Percentiles rank a stretch among this genome's conserved stretches.
These are phyloP conservation scores for Suhomyces vadensis DNA, from an alignment of 805 yeast genomes.

Conservation along the genomic window DNA sequence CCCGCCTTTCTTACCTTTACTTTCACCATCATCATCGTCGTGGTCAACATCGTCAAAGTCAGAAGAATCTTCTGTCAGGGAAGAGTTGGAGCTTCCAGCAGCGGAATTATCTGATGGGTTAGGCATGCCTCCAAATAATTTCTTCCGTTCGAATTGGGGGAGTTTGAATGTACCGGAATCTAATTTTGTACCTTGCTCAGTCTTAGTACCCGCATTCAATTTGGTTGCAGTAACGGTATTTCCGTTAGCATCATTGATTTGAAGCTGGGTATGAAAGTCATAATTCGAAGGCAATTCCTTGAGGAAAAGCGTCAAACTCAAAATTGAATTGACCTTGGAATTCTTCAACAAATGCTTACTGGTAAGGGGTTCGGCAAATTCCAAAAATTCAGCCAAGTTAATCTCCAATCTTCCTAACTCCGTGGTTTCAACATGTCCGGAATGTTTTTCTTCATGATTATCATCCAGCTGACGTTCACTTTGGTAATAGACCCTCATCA, in stretches of 20 bases:
- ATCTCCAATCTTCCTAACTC: slow-evolving; percentile 66
- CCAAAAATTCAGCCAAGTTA: slow-evolving; percentile 71
- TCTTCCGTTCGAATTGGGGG: slow-evolving; percentile 44
- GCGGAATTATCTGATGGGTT: slow-evolving; percentile 30
- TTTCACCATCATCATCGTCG: background rate
- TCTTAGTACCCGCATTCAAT: background rate
- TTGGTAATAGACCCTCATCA: slow-evolving; percentile 38
- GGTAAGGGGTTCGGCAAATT: slow-evolving; percentile 50
- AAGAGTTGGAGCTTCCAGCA: background rate
- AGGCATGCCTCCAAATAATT: slow-evolving; percentile 53
- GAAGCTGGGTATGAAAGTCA: slow-evolving; percentile 45
- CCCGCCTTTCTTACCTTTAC: background rate
- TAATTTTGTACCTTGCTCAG: background rate
- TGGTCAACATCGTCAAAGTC: background rate
- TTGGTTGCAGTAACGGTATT: background rate
- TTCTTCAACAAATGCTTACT: slow-evolving; percentile 70
- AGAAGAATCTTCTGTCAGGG: background rate
- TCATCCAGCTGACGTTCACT: slow-evolving; percentile 9
- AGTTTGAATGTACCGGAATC: slow-evolving; percentile 41
- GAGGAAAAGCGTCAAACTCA: slow-evolving; percentile 59
- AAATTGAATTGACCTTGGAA: slow-evolving; percentile 81
- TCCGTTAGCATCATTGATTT: slow-evolving; percentile 28
- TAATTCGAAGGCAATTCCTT: slow-evolving; percentile 40
- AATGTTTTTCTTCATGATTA: slow-evolving; percentile 5
- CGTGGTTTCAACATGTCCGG: slow-evolving; percentile 26